phyloP scores from a whole-genome alignment of 2,329 filamentous ascomycete species.

The Fusarium kyushuense region DNA sequence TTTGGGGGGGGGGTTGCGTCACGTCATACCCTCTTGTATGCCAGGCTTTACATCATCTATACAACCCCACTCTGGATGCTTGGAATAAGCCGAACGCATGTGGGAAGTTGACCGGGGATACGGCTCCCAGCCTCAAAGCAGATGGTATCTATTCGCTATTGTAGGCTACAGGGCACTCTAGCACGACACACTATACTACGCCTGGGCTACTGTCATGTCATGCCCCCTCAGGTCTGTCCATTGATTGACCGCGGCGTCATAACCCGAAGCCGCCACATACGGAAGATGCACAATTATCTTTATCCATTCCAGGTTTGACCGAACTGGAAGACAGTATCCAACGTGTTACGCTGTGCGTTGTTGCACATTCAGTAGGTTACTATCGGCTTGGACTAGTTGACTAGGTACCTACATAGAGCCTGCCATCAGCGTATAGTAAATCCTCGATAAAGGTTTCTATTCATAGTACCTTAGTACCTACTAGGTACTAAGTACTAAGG shows the following conservation, averaged over 20 bases:
- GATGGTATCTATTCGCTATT: neutral
- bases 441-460: conserved; percentile 5
- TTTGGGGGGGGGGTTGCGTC: conserved; percentile 10
- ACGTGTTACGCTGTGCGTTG: neutral
- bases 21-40: conserved; percentile 34
- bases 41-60: conserved; percentile 36
- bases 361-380: neutral
- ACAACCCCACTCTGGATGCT: conserved; percentile 4
- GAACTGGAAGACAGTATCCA: conserved; percentile 4
- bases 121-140: neutral
- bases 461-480: too few relatives aligned
- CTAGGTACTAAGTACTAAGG: too few relatives aligned
- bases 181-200: neutral
- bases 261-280: conserved; percentile 29
- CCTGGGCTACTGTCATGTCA: neutral
- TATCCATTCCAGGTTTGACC: neutral
- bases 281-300: conserved; percentile 1
- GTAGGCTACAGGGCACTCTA: neutral
- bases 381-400: conserved; percentile 2
- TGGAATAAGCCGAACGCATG: conserved; percentile 2
- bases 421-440: neutral
- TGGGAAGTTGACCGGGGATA: conserved; percentile 8
- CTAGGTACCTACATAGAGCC: neutral
- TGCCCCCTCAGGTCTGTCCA: conserved; percentile 11
- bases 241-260: conserved; percentile 38